Evolutionary conservation across 768 basidiomycete species (phyloP).

Genomic region (Panus rudis): DNA sequence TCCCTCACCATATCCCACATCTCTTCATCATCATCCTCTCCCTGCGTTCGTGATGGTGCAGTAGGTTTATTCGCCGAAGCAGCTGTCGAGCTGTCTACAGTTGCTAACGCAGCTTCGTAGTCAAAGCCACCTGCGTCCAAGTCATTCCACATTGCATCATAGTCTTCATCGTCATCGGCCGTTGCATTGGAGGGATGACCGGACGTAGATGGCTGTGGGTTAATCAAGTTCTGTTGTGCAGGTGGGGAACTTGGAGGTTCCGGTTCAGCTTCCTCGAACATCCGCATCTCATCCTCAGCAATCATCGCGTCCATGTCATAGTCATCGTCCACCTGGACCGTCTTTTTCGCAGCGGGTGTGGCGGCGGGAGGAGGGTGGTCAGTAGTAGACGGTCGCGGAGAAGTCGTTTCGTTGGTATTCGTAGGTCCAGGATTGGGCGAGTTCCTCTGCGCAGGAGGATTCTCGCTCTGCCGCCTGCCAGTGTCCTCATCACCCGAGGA

Average conservation of each 20-base stretch:
- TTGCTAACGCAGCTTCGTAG: constrained; percentile 4
- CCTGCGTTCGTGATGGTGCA: constrained; percentile 11
- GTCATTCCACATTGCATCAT: constrained; percentile 32
- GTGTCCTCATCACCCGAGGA: constrained; percentile 11
- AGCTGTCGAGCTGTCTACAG: too few species aligned
- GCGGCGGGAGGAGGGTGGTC: constrained; percentile 35
- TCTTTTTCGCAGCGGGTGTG: constrained; percentile 24
- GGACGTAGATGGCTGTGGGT: constrained; percentile 2
- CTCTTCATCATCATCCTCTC: constrained; percentile 47
- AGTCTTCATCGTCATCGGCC: constrained; percentile 32
- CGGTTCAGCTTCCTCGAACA: constrained; percentile 6
- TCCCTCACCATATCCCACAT: constrained; percentile 68
- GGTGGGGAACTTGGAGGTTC: background rate
- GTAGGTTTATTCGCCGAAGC: too few species aligned
- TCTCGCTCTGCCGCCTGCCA: constrained; percentile 6
- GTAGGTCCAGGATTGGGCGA: too few species aligned
- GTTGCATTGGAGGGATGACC: too few species aligned
- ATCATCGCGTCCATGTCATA: constrained; percentile 47
- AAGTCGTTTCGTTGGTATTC: too few species aligned
- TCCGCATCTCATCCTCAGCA: constrained; percentile 35
- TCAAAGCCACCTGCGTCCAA: constrained; percentile 12
- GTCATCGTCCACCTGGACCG: too few species aligned
- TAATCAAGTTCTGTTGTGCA: constrained; percentile 2
- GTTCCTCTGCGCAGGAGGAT: too few species aligned
- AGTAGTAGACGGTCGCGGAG: constrained; percentile 27